Base-by-base conservation (phyloP, 805 yeast genomes). In the Sugiyamaella americana region DNA sequence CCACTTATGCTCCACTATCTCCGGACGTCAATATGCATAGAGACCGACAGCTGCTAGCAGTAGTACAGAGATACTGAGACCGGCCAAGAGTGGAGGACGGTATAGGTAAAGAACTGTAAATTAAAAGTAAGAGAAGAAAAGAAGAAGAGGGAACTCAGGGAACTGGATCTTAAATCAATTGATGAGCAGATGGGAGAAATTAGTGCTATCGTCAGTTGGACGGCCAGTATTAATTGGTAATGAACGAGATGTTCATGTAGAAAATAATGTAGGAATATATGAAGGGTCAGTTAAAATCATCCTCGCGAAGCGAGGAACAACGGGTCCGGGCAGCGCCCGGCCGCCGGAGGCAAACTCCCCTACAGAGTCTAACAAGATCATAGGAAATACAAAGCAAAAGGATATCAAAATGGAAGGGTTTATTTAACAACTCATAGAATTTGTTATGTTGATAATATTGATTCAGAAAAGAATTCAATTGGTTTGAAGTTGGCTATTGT, bases 351-450 rank as follows among this genome's bases (percentile, higher is more conserved):
- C 32, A 26, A 26, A 26, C 11, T 11, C 32, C 32, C 13, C 32
- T 26, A 13, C 11, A 13, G 32, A 8, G 32, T 21, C 19, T 22
- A 34, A 26, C 17, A 29, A 37, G 44, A 30, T 40, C 40, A 5
- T 10, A 62, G 87, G 19, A 78, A 78, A 48, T 68, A 69, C 49
- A 86, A 85, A 65, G 74, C 86, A 20, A 44, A 66, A 1, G 69
- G 76, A 24, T 75, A 80, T 51, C 95, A 86, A 59, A 66, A 74
- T 48, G 98, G 98, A 0, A 70, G 95, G 24, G 58, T 84, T 0
- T 88, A 88, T 61, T 66, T 91, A 24, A 89, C 98, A 0, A 76
- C 80, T 34, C 73, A 73, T 46, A 66, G 97, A 40, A 62, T 91
- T 1, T 79, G 88, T 10, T 91, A 81, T 61, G 76, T 89, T 10